Evolutionary conservation across 2,329 filamentous ascomycete species (phyloP).

Genomic region (Tolypocladium tropicale): DNA sequence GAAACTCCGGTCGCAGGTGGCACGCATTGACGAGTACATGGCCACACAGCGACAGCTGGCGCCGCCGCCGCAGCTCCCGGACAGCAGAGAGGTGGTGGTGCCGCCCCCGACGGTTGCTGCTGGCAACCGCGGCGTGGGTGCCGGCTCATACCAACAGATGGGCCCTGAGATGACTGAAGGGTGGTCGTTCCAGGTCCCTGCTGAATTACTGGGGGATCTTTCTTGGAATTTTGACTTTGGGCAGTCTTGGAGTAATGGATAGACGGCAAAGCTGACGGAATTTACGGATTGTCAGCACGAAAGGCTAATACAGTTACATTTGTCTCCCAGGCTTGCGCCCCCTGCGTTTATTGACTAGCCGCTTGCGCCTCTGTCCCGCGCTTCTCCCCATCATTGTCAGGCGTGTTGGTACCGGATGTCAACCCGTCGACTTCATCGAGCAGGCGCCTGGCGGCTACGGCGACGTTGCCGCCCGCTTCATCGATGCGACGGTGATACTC

Average conservation of each 20-base stretch:
- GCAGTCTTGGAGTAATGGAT: background rate
- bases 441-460: conserved; percentile 9
- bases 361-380: background rate
- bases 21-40: conserved; percentile 15
- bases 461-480: conserved; percentile 11
- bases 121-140: background rate
- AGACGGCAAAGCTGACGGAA: background rate
- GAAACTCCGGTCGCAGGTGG: conserved; percentile 11
- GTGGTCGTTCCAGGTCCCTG: conserved; percentile 38
- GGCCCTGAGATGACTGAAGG: conserved; percentile 1
- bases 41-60: conserved; percentile 4
- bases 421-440: conserved; percentile 11
- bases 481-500: conserved; percentile 10
- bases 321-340: too few species aligned
- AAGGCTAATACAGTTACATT: background rate
- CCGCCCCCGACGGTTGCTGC: background rate
- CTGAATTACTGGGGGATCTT: conserved; percentile 23
- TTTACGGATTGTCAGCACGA: background rate
- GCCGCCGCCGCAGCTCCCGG: background rate
- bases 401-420: background rate
- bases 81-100: background rate
- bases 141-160: background rate
- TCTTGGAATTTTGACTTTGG: conserved; percentile 10
- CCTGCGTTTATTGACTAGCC: too few species aligned
- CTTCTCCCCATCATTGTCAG: background rate